A percentile compares a stretch with the other conserved stretches of the same genome.
Evolutionary conservation across 177 flowering plant species (phyloP).

Genomic region (Tripterygium wilfordii): DNA sequence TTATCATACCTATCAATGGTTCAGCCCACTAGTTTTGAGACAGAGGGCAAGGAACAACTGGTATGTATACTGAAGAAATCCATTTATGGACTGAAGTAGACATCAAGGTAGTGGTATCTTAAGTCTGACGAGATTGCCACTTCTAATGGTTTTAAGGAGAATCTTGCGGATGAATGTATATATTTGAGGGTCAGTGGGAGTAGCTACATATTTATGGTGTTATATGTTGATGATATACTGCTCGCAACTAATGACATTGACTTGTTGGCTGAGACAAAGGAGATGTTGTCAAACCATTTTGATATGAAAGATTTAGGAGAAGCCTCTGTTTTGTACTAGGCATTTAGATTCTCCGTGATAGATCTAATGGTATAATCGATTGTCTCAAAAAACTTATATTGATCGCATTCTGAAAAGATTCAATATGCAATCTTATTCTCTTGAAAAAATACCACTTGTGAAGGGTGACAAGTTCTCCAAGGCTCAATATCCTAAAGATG

Average conservation of each 20-base stretch:
- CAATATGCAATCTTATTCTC: neutral
- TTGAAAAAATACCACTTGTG: neutral
- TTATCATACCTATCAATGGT: too few relatives aligned
- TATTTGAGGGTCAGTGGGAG: neutral
- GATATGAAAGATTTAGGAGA: too few relatives aligned
- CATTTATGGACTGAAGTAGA: neutral
- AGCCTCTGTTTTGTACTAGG: neutral
- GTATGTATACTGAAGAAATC: neutral
- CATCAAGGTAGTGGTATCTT: neutral
- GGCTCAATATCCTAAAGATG: neutral
- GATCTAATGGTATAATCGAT: neutral
- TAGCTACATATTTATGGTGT: too few relatives aligned
- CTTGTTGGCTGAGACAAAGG: neutral
- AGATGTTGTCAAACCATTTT: neutral
- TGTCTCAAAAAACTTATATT: neutral
- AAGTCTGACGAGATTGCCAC: neutral
- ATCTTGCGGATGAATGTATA: neutral
- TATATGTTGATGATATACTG: too few relatives aligned
- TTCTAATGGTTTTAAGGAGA: neutral
- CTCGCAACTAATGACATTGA: neutral
- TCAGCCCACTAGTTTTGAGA: neutral
- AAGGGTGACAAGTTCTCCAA: neutral
- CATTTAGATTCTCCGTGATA: neutral
- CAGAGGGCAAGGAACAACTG: neutral
- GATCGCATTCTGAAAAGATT: neutral